These are phyloP conservation scores for Xerocomellus intermedius DNA, from an alignment of 768 basidiomycete genomes.

Conservation along the genomic window DNA sequence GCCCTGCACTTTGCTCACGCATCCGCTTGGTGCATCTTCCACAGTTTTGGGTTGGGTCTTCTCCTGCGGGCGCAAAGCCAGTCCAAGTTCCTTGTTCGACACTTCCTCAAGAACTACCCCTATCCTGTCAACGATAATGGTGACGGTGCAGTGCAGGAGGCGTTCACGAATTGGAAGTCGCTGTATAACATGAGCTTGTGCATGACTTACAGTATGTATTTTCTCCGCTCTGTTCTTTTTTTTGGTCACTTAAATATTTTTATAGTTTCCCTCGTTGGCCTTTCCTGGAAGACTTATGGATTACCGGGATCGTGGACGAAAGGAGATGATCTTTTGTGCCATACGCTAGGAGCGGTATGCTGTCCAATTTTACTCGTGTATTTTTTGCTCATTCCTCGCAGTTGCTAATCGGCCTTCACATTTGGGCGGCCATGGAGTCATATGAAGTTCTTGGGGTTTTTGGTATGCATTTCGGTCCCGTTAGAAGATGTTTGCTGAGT, in stretches of 20 bases:
- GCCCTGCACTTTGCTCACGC: constrained; percentile 80
- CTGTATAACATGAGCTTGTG: constrained; percentile 90
- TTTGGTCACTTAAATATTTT: background rate
- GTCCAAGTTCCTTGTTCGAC: constrained; percentile 86
- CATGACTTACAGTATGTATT: constrained; percentile 84
- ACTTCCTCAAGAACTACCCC: constrained; percentile 93
- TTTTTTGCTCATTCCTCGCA: constrained; percentile 30
- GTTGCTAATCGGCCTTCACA: constrained; percentile 82
- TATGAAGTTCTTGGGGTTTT: constrained; percentile 94
- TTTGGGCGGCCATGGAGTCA: constrained; percentile 89
- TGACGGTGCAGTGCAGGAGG: constrained; percentile 83
- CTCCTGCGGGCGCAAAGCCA: constrained; percentile 82
- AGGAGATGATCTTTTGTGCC: constrained; percentile 81
- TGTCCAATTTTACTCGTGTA: background rate
- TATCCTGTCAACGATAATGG: constrained; percentile 71
- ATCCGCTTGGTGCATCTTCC: constrained; percentile 80
- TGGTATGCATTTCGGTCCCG: constrained; percentile 45
- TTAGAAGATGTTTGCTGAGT: background rate
- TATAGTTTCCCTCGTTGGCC: constrained; percentile 77
- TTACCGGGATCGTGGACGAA: constrained; percentile 83
- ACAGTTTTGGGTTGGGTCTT: constrained; percentile 83
- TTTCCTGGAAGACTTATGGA: constrained; percentile 89
- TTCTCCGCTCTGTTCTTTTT: background rate
- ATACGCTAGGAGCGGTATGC: constrained; percentile 84
- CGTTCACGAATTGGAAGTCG: constrained; percentile 93